Base-by-base conservation (phyloP, 2,329 filamentous ascomycete genomes). In the Cladophialophora immunda region DNA sequence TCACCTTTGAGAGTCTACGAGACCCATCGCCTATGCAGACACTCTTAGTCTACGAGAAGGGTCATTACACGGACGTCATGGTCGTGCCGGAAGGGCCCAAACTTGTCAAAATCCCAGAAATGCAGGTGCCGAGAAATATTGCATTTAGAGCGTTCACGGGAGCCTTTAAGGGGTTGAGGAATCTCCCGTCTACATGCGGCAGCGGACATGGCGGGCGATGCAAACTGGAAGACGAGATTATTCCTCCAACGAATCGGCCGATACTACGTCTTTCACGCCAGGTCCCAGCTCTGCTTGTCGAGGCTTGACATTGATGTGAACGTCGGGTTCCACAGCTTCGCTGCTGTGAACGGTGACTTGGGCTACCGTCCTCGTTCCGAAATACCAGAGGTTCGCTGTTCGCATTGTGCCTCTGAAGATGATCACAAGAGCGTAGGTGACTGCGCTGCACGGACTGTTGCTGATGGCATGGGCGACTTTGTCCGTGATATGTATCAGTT, bases 1-100 rank as follows among this genome's bases (percentile, higher is more conserved):
- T 58, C 13, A 58, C 56, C 9, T 58, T 58, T 15, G 56, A 58
- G 45, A 29, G 25, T 13, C 25, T 58, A 17, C 56, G 38, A n/a
- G 27, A 50, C 13, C 17, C 38, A 17, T 45, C 4, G n/a, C 56
- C 38, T 7, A 8, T 32, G 7, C 38, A 50, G 38, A 34, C 25
- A 1, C 32, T 47, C 56, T 11, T n/a, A n/a, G n/a, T n/a, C n/a
- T n/a, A n/a, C n/a, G 53, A 1, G n/a, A 3, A 4, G 17, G 5
- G 25, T 32, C 52, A 11, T 9, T 29, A 15, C 8, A 32, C 15
- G n/a, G 2, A 4, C 27, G 32, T 36, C 22, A 58, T 58, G 56
- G 22, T 50, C 27, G 25, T 22, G 15, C 38, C 38, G 7, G 19
- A 27, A 19, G 11, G 27, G 15, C 13, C 22, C 13, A 13, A n/a